Conservation (phyloP, 2,329 filamentous ascomycete genomes). For the Xylaria sp. region DNA sequence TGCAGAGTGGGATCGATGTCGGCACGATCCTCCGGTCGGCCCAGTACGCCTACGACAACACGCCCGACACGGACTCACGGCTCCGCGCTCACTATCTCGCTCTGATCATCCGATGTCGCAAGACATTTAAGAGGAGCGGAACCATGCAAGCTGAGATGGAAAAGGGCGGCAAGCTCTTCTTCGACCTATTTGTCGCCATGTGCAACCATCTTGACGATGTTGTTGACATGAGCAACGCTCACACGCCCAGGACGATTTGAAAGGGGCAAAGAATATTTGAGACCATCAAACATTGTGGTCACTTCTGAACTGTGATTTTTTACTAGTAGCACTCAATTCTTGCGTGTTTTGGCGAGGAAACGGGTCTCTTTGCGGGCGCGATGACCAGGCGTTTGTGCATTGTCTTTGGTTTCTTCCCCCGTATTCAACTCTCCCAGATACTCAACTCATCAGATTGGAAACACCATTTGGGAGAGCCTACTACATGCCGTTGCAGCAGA, state of each 20-base stretch:
- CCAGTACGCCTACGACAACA: constrained; percentile 94
- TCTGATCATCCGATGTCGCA: constrained; percentile 94
- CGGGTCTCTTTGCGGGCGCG: constrained; percentile 31
- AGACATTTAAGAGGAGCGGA: constrained; percentile 96
- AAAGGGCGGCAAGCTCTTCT: constrained; percentile 91
- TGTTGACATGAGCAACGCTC: constrained; percentile 78
- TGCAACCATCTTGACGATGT: constrained; percentile 98
- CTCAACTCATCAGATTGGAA: constrained; percentile 56
- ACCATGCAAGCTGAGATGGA: constrained; percentile 99
- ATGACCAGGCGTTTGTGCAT: constrained; percentile 40
- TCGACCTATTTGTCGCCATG: constrained; percentile 97
- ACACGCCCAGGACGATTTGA: constrained; percentile 64
- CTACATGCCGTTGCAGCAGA: constrained; percentile 42
- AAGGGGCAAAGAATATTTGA: constrained; percentile 22
- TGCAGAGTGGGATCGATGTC: constrained; percentile 91
- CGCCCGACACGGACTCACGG: constrained; percentile 87
- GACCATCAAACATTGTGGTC: constrained; percentile 18
- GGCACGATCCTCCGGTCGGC: constrained; percentile 89
- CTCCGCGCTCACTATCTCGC: constrained; percentile 97
- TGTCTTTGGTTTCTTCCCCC: constrained; percentile 48
- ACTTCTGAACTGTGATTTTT: constrained; percentile 34
- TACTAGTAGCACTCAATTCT: constrained; percentile 14
- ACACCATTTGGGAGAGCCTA: constrained; percentile 53
- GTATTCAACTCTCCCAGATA: constrained; percentile 42
- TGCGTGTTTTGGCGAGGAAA: constrained; percentile 34